Evolutionary conservation across 352 stramenopile species (phyloP).

Genomic region (Blastocystis sp.): DNA sequence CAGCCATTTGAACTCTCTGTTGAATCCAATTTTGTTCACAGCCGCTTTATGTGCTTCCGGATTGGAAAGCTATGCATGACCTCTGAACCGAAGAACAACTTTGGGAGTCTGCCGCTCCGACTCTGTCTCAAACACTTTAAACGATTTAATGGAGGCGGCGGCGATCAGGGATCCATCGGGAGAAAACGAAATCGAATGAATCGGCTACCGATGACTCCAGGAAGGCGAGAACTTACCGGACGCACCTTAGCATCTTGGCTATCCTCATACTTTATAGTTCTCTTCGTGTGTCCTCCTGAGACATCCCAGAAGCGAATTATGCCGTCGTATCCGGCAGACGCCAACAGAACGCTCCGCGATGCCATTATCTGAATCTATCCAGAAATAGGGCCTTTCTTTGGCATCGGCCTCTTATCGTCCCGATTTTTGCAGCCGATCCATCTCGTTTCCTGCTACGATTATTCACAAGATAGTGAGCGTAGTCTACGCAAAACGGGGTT

Average conservation of each 20-base stretch:
- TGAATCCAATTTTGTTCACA: slow-evolving; percentile 51
- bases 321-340: slow-evolving; percentile 36
- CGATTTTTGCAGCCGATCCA: background rate
- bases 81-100: background rate
- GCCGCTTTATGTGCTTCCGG: slow-evolving; percentile 46
- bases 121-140: slow-evolving; percentile 51
- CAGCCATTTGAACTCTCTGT: slow-evolving; percentile 44
- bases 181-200: slow-evolving; percentile 47
- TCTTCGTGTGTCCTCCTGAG: slow-evolving; percentile 52
- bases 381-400: no score
- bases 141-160: slow-evolving; percentile 29
- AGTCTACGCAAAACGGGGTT: no score
- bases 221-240: background rate
- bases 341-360: slow-evolving; percentile 36
- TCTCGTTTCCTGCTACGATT: no score
- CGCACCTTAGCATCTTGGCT: slow-evolving; percentile 17
- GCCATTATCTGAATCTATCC: no score
- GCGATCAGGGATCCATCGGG: slow-evolving; percentile 7
- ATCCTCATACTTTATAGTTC: slow-evolving; percentile 51
- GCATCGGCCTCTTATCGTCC: no score
- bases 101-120: slow-evolving; percentile 32
- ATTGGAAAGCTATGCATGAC: slow-evolving; percentile 24
- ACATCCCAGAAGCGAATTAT: slow-evolving; percentile 54
- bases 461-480: no score
- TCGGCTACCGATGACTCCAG: background rate